A percentile compares a stretch with the other conserved stretches of the same genome.
phyloP scores from a whole-genome alignment of 257 asterid genomes.

The Euphrasia confusa region DNA sequence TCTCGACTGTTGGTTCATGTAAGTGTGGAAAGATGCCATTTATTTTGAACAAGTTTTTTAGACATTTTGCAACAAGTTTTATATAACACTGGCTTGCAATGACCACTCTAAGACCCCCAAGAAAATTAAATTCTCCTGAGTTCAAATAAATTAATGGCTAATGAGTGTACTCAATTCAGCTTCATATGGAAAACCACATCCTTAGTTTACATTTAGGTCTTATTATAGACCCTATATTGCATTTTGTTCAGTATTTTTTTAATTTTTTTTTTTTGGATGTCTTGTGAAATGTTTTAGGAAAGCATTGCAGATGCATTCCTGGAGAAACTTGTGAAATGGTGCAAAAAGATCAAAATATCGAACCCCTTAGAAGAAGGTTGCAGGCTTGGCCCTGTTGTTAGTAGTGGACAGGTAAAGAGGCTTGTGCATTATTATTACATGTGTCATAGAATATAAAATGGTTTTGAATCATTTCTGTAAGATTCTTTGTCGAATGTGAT shows the following conservation, averaged over 20 bases:
- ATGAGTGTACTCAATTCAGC: background rate
- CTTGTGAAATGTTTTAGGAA: conserved; percentile 49
- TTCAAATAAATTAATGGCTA: background rate
- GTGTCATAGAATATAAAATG: conserved; percentile 7
- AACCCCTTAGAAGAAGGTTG: conserved; percentile 89
- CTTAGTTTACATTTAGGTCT: background rate
- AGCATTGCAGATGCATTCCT: conserved; percentile 67
- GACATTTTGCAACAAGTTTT: background rate
- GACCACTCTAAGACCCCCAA: background rate
- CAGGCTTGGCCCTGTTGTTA: conserved; percentile 85
- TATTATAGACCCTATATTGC: background rate
- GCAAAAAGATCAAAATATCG: conserved; percentile 68
- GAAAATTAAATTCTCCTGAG: background rate
- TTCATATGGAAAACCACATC: background rate
- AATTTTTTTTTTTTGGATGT: background rate
- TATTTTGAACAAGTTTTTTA: background rate
- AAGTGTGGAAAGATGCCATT: conserved; percentile 26
- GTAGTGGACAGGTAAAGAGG: conserved; percentile 49
- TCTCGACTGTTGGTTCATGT: conserved; percentile 94
- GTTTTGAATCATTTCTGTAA: too few relatives aligned
- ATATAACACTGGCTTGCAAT: background rate
- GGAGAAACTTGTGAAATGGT: conserved; percentile 78
- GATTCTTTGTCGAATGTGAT: too few relatives aligned
- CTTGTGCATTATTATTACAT: background rate
- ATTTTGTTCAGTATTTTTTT: background rate